Base-by-base conservation (phyloP, 495 filamentous ascomycete species). In the Mycothermus thermophilus region DNA sequence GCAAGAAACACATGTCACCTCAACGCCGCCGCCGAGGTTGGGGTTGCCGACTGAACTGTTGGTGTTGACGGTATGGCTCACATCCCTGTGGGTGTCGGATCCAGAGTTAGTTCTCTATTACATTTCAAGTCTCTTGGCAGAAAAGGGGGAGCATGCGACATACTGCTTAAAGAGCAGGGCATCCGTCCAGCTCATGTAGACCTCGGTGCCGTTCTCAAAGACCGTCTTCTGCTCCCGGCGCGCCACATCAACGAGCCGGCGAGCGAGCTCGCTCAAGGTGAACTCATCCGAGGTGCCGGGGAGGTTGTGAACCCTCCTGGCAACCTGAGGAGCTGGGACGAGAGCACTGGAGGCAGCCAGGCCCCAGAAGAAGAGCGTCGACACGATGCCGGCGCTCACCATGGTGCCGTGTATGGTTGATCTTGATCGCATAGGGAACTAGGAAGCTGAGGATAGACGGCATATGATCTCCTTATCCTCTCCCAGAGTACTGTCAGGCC, bases 1-100 rank as follows among this genome's bases (percentile, higher is more conserved):
- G 39, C 69, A 72, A 12, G 50, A 60, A 9, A 50, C 58, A 41
- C 69, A 71, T 8, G 43, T 58, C 28, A 72, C 62, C 39, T 64
- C 54, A 10, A 67, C 38, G 14, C 20, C 27, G 2, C 22, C 0
- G 1, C 11, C 8, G 13, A 12, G 30, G 6, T 26, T n/a, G 23
- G 23, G 7, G 22, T 38, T 25, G 1, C 25, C 27, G 6, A 26
- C 5, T n/a, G n/a, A n/a, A n/a, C 17, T 25, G 15, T 4, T 19
- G 18, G 21, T 9, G 6, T 24, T 25, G 20, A 14, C 22, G 8
- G 9, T 26, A 9, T 6, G 15, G 18, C 17, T 17, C 17, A 6
- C 14, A 15, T 14, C 27, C 27, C 8, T 15, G 27, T 28, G 3
- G 25, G 16, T 14, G 26, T 13, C 9, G 13, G 12, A 8, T 28